A percentile compares a stretch with the other conserved stretches of the same genome.
Evolutionary conservation across 2,329 filamentous ascomycete genomes (phyloP).

Genomic region (Shiraia sp.): DNA sequence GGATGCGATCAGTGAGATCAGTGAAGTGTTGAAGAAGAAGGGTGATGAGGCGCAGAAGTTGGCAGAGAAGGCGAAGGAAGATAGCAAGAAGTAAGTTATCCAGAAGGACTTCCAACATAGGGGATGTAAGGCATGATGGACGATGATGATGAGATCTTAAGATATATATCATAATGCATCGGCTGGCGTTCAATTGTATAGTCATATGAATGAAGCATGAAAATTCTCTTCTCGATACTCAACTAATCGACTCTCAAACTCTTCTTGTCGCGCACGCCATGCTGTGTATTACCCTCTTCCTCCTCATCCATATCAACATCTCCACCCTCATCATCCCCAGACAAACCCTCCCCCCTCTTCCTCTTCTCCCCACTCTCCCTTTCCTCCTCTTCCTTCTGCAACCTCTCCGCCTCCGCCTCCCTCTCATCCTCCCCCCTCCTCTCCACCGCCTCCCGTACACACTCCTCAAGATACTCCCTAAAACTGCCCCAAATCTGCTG

Average conservation of each 20-base stretch:
- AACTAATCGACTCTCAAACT: too few species aligned
- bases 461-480: constrained; percentile 3
- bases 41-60: constrained; percentile 36
- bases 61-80: constrained; percentile 41
- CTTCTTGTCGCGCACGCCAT: too few species aligned
- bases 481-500: constrained; percentile 5
- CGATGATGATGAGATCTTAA: constrained; percentile 1
- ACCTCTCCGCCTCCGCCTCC: too few species aligned
- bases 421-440: too few species aligned
- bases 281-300: too few species aligned
- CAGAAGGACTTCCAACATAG: too few species aligned
- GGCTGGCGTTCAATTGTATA: constrained; percentile 2
- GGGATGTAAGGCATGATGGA: background rate
- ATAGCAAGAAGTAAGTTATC: constrained; percentile 35
- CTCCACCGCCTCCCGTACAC: background rate
- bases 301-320: too few species aligned
- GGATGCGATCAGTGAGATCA: constrained; percentile 54
- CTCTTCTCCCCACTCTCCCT: too few species aligned
- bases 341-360: too few species aligned
- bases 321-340: too few species aligned
- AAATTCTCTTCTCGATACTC: too few species aligned
- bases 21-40: constrained; percentile 40
- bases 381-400: too few species aligned
- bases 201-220: background rate
- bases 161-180: constrained; percentile 12